Percentiles rank a stretch among this genome's conserved stretches.
These are phyloP conservation scores for Penicillium sp. DNA, from an alignment of 2,329 filamentous ascomycete genomes.

Conservation along the genomic window DNA sequence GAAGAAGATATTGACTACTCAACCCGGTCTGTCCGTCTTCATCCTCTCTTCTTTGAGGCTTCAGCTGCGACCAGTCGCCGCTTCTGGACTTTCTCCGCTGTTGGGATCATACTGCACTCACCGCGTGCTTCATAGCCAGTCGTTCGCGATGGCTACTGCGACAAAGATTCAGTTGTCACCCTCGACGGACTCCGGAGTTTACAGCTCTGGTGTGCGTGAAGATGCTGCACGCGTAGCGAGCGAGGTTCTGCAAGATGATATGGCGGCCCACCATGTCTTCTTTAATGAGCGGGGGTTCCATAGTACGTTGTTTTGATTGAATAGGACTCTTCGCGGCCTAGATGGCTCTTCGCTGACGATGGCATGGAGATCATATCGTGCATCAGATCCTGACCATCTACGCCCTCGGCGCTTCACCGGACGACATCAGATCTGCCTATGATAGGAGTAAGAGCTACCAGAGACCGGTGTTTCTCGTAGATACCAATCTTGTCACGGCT, in stretches of 20 bases:
- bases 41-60: background rate
- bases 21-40: no score
- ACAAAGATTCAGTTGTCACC: constrained; percentile 47
- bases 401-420: constrained; percentile 65
- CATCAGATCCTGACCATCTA: constrained; percentile 76
- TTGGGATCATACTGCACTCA: background rate
- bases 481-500: constrained; percentile 53
- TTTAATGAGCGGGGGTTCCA: constrained; percentile 76
- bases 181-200: constrained; percentile 45
- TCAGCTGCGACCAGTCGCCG: constrained; percentile 3
- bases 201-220: constrained; percentile 48
- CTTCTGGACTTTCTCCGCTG: background rate
- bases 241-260: constrained; percentile 71
- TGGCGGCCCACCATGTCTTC: constrained; percentile 71
- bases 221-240: constrained; percentile 63
- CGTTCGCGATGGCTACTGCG: constrained; percentile 48
- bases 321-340: no score
- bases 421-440: constrained; percentile 62
- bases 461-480: constrained; percentile 48
- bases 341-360: no score
- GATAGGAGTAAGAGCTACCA: constrained; percentile 67
- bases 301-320: no score
- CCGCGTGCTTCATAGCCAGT: background rate
- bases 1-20: no score
- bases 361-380: constrained; percentile 74